These are phyloP conservation scores for Letharia columbiana DNA, from an alignment of 495 filamentous ascomycete species.

Conservation along the genomic window DNA sequence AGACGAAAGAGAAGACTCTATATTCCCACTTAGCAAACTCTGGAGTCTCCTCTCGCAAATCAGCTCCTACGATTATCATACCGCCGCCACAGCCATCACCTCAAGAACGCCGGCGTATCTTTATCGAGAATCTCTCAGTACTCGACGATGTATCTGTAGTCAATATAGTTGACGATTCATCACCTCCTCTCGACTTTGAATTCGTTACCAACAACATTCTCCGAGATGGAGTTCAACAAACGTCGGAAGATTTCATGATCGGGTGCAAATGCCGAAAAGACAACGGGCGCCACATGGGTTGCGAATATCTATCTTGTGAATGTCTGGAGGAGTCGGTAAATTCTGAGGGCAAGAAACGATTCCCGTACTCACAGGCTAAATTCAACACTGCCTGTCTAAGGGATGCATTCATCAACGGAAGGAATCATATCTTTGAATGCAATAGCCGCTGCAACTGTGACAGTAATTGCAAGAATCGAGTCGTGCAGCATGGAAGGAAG, in stretches of 20 bases:
- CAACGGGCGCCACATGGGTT: slow-evolving; percentile 31
- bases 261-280: slow-evolving; percentile 35
- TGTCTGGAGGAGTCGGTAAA: slow-evolving; percentile 29
- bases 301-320: slow-evolving; percentile 35
- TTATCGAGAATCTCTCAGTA: slow-evolving; percentile 12
- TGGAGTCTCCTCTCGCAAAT: neutral
- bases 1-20: neutral
- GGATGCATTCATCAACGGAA: slow-evolving; percentile 12
- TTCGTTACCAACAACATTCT: slow-evolving; percentile 40
- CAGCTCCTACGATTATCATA: neutral
- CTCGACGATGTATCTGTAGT: slow-evolving; percentile 13
- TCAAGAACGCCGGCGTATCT: slow-evolving; percentile 9
- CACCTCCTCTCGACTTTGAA: slow-evolving; percentile 30
- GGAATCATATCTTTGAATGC: slow-evolving; percentile 68
- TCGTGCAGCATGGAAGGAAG: slow-evolving; percentile 69
- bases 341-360: slow-evolving; percentile 28
- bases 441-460: slow-evolving; percentile 62
- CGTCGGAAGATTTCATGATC: slow-evolving; percentile 32
- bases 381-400: slow-evolving; percentile 17
- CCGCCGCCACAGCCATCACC: slow-evolving; percentile 17
- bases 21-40: neutral
- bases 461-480: slow-evolving; percentile 61
- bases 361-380: slow-evolving; percentile 31
- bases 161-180: slow-evolving; percentile 23
- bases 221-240: slow-evolving; percentile 29